Percentiles rank a stretch among this genome's conserved stretches.
These are phyloP conservation scores for Ophiostoma ips DNA, from an alignment of 2,329 filamentous ascomycete genomes.

Conservation along the genomic window DNA sequence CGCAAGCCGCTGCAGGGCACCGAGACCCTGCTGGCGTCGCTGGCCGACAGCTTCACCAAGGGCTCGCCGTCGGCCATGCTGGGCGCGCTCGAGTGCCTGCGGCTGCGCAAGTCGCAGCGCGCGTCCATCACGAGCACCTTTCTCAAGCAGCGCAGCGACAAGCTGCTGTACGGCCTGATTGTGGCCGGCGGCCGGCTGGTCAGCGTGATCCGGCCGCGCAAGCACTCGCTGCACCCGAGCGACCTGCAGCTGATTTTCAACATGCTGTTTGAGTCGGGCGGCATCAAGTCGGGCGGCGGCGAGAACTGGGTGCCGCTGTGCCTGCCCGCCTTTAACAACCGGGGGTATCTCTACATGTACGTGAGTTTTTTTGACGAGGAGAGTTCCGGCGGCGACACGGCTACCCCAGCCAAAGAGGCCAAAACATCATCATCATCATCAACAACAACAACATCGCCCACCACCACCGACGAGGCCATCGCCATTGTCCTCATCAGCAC, in stretches of 20 bases:
- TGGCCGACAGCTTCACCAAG: constrained; percentile 87
- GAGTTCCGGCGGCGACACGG: constrained; percentile 18
- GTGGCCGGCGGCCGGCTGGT: constrained; percentile 87
- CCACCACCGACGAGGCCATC: constrained; percentile 50
- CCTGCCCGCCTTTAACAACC: constrained; percentile 91
- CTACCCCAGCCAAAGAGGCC: neutral
- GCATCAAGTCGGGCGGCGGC: constrained; percentile 76
- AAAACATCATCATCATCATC: constrained; percentile 24
- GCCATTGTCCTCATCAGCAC: constrained; percentile 86
- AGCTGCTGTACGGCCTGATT: constrained; percentile 81
- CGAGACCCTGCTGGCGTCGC: constrained; percentile 75
- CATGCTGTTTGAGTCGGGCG: constrained; percentile 94
- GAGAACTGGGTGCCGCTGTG: constrained; percentile 98
- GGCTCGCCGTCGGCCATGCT: constrained; percentile 82
- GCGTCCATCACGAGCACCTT: constrained; percentile 77
- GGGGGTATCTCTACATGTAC: constrained; percentile 96
- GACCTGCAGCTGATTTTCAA: constrained; percentile 97
- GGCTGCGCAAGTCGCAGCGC: constrained; percentile 75
- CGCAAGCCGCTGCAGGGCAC: constrained; percentile 83
- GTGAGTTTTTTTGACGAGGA: constrained; percentile 72
- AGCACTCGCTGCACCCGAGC: constrained; percentile 88
- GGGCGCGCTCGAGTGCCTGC: constrained; percentile 86
- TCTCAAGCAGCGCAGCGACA: constrained; percentile 60
- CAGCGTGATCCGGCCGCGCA: constrained; percentile 85
- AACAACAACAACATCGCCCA: neutral